Conservation (phyloP, 176 grass and related monocot genomes). For the Panicum miliaceum region DNA sequence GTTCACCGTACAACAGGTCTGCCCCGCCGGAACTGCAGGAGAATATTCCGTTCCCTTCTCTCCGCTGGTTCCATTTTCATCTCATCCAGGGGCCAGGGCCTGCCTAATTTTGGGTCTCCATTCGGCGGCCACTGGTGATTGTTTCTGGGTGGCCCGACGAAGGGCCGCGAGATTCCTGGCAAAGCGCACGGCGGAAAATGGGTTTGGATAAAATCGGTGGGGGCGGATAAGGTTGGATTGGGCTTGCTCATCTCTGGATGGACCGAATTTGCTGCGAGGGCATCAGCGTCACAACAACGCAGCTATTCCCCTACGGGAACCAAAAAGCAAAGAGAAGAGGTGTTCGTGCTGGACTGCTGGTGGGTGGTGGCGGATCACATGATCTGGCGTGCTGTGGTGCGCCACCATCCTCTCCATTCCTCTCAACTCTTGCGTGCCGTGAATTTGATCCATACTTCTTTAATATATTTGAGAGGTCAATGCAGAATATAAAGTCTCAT, state of each 20-base stretch:
- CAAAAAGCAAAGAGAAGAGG: not conserved
- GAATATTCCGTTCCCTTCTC: slow-evolving; percentile 31
- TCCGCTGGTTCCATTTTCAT: too few species aligned
- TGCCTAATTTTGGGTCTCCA: slow-evolving; percentile 5
- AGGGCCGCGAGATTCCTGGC: not conserved
- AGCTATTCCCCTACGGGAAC: too few species aligned
- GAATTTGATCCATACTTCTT: not conserved
- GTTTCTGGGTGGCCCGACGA: too few species aligned
- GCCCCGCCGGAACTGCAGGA: not conserved
- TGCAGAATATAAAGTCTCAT: not conserved
- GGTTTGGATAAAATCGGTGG: slow-evolving; percentile 23
- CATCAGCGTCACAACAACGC: too few species aligned
- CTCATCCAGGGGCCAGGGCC: too few species aligned
- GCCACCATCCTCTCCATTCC: not conserved
- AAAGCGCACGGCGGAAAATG: not conserved
- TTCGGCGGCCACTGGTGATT: too few species aligned
- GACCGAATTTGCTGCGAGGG: not conserved
- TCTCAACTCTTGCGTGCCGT: too few species aligned
- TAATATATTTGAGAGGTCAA: not conserved
- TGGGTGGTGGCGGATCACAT: slow-evolving; percentile 18
- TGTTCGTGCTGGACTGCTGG: not conserved
- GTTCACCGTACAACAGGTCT: not conserved
- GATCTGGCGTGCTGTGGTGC: not conserved
- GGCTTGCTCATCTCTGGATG: not conserved
- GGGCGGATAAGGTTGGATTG: slow-evolving; percentile 42